Conservation (phyloP, 768 basidiomycete species). For the Clitopilus hobsonii region DNA sequence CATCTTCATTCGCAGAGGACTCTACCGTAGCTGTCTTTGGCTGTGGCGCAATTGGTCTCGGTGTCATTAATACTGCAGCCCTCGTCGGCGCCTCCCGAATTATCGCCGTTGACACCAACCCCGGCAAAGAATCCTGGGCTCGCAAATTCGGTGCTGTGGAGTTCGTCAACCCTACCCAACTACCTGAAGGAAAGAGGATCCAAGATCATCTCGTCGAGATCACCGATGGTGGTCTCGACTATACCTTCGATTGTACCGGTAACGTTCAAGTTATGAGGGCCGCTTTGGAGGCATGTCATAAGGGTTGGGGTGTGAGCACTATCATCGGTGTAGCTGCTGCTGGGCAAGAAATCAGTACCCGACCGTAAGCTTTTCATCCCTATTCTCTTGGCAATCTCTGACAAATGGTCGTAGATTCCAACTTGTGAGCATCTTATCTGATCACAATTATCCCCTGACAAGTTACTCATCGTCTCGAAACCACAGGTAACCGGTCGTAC, state of each 20-base stretch:
- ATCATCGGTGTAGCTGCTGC: constrained; percentile 97
- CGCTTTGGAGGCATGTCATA: constrained; percentile 98
- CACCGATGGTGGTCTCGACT: constrained; percentile 96
- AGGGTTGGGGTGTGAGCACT: constrained; percentile 97
- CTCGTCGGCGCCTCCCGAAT: constrained; percentile 80
- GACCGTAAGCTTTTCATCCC: constrained; percentile 53
- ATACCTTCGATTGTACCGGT: constrained; percentile 95
- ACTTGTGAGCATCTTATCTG: constrained; percentile 30
- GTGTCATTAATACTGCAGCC: constrained; percentile 78
- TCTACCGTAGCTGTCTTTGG: constrained; percentile 95
- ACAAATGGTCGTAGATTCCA: constrained; percentile 38
- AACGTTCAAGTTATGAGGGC: constrained; percentile 92
- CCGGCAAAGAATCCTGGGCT: constrained; percentile 83
- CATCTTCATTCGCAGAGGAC: constrained; percentile 46
- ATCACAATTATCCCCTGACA: background rate
- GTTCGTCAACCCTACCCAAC: constrained; percentile 76
- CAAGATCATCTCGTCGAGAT: constrained; percentile 88
- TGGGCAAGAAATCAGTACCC: constrained; percentile 89
- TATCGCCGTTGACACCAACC: constrained; percentile 91
- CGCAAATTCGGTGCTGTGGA: constrained; percentile 93
- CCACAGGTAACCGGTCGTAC: constrained; percentile 79
- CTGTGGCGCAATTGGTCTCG: constrained; percentile 93
- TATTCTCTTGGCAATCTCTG: constrained; percentile 5
- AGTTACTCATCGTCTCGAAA: constrained; percentile 4
- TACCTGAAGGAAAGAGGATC: constrained; percentile 78